These are phyloP conservation scores for Nigrospora osmanthi DNA, from an alignment of 2,329 filamentous ascomycete species.

Conservation along the genomic window DNA sequence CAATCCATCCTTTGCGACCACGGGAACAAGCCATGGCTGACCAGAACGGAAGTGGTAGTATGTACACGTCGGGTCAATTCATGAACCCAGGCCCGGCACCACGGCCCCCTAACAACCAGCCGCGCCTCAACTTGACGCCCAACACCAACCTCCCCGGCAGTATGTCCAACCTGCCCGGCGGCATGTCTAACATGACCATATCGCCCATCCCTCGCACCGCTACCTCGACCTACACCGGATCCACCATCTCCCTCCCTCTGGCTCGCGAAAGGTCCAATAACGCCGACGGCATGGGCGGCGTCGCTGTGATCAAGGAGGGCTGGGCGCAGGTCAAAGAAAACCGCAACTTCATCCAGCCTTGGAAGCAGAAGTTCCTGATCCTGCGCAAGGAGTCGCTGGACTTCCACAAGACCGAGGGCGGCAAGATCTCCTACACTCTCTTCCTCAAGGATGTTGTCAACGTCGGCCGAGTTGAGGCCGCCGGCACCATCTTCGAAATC, in stretches of 20 bases:
- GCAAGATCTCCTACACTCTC: conserved; percentile 81
- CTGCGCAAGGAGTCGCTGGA: conserved; percentile 88
- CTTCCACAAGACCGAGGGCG: conserved; percentile 85
- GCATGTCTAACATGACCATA: conserved; percentile 72
- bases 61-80: conserved; percentile 62
- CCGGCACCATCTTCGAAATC: conserved; percentile 90
- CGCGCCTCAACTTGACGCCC: conserved; percentile 72
- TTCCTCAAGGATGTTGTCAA: conserved; percentile 81
- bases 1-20: too few species aligned
- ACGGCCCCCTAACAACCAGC: conserved; percentile 76
- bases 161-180: conserved; percentile 51
- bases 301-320: conserved; percentile 72
- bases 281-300: conserved; percentile 56
- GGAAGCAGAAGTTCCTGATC: conserved; percentile 89
- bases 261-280: conserved; percentile 51
- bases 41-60: conserved; percentile 34
- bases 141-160: conserved; percentile 68
- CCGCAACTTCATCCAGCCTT: conserved; percentile 72
- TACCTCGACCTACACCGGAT: conserved; percentile 61
- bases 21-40: conserved; percentile 16
- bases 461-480: conserved; percentile 84
- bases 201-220: conserved; percentile 61
- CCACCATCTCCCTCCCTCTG: conserved; percentile 66
- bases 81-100: conserved; percentile 97
- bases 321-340: conserved; percentile 88